A percentile compares a stretch with the other conserved stretches of the same genome.
These are phyloP conservation scores for Cyclocybe aegerita DNA, from an alignment of 768 basidiomycete genomes.

Conservation along the genomic window DNA sequence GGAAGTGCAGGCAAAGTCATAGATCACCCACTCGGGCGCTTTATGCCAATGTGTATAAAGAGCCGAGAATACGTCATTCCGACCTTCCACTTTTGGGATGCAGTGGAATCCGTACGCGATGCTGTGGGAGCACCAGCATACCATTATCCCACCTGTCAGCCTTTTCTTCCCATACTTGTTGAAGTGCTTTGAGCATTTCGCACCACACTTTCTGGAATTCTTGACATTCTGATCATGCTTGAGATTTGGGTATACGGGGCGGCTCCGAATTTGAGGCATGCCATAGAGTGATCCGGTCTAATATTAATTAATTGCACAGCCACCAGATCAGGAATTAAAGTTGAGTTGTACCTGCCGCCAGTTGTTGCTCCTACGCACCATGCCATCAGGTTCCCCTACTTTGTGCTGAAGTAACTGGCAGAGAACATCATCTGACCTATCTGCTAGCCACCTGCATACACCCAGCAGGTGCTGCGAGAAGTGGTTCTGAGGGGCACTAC, in stretches of 20 bases:
- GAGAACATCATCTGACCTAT: conserved; percentile 5
- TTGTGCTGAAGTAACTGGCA: neutral
- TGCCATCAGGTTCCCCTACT: neutral
- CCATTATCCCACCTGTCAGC: conserved; percentile 29
- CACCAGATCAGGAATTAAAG: neutral
- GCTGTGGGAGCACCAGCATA: conserved; percentile 31
- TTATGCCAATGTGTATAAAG: conserved; percentile 25
- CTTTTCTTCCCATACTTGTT: conserved; percentile 22
- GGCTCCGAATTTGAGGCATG: conserved; percentile 23
- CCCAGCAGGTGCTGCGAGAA: neutral
- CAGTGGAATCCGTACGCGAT: conserved; percentile 32
- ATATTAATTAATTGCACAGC: neutral
- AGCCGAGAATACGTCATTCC: conserved; percentile 37
- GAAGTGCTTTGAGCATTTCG: conserved; percentile 30
- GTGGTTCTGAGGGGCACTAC: too few species aligned
- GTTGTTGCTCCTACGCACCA: neutral
- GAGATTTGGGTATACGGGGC: conserved; percentile 25
- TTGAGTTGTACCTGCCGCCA: conserved; percentile 1
- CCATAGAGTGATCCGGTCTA: conserved; percentile 28
- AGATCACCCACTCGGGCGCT: too few species aligned
- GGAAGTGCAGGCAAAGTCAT: too few species aligned
- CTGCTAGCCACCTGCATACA: conserved; percentile 11
- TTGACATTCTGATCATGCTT: conserved; percentile 20
- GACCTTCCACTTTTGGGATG: conserved; percentile 32
- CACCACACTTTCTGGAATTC: conserved; percentile 6